A percentile compares a stretch with the other conserved stretches of the same genome.
phyloP scores from a whole-genome alignment of 1,284 basidiomycete genomes.

The Cutaneotrichosporon sp. region DNA sequence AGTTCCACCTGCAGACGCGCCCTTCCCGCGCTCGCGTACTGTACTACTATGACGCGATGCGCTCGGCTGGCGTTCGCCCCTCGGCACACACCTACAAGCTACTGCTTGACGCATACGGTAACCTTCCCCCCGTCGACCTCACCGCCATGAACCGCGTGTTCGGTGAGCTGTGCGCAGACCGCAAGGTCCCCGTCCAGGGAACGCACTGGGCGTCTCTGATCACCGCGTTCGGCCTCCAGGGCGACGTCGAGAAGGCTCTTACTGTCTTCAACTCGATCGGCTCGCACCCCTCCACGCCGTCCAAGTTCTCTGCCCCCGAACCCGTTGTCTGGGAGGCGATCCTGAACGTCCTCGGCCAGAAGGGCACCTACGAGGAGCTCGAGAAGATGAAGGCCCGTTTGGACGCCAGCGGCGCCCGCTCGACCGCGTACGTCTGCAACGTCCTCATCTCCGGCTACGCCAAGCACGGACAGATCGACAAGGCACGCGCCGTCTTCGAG shows the following conservation, averaged over 20 bases:
- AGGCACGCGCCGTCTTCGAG: conserved; percentile 75
- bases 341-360: conserved; percentile 77
- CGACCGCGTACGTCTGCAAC: conserved; percentile 96
- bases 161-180: conserved; percentile 55
- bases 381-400: conserved; percentile 65
- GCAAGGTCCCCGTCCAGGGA: conserved; percentile 62
- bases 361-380: conserved; percentile 74
- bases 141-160: conserved; percentile 70
- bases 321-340: conserved; percentile 87
- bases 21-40: conserved; percentile 75
- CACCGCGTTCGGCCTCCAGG: conserved; percentile 79
- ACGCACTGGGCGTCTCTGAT: conserved; percentile 90
- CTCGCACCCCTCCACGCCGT: conserved; percentile 50
- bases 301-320: conserved; percentile 62
- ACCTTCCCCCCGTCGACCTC: conserved; percentile 78
- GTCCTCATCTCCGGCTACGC: conserved; percentile 86
- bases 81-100: conserved; percentile 93
- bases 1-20: conserved; percentile 84
- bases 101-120: conserved; percentile 83
- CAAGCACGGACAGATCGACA: conserved; percentile 62
- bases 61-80: conserved; percentile 61
- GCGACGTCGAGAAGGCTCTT: conserved; percentile 72
- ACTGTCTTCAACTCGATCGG: conserved; percentile 71
- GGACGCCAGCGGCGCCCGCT: conserved; percentile 61
- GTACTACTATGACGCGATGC: conserved; percentile 70